A percentile compares a stretch with the other conserved stretches of the same genome.
Conservation (phyloP, 441 rosid species). For the Erysimum cheiri region DNA sequence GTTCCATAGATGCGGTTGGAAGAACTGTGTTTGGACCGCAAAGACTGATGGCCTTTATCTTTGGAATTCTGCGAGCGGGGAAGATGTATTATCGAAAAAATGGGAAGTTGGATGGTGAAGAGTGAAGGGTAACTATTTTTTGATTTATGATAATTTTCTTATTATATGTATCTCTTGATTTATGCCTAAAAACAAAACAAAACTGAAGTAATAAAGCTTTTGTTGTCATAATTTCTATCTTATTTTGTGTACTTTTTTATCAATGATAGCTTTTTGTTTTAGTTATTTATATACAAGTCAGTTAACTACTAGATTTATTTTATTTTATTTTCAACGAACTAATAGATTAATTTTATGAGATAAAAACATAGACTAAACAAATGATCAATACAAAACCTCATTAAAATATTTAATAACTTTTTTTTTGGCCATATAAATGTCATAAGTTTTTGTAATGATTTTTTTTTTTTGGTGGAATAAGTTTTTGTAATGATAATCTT, state of each 20-base stretch:
- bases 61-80: conserved; percentile 28
- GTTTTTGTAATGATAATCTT: too few relatives aligned
- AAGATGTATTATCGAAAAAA: conserved; percentile 10
- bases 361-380: not conserved
- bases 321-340: not conserved
- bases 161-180: not conserved
- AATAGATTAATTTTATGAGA: not conserved
- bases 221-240: not conserved
- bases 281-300: not conserved
- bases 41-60: conserved; percentile 47
- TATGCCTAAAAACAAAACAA: not conserved
- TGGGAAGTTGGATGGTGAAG: conserved; percentile 39
- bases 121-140: not conserved
- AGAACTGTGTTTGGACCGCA: conserved; percentile 44
- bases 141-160: not conserved
- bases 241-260: not conserved
- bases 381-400: not conserved
- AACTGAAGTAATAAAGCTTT: not conserved
- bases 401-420: not conserved
- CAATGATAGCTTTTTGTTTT: not conserved
- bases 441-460: too few relatives aligned
- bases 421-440: not conserved
- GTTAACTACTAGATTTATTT: not conserved
- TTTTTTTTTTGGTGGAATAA: too few relatives aligned
- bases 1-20: conserved; percentile 44